Base-by-base conservation (phyloP, 2,329 filamentous ascomycete species). In the Diplodia mutila region DNA sequence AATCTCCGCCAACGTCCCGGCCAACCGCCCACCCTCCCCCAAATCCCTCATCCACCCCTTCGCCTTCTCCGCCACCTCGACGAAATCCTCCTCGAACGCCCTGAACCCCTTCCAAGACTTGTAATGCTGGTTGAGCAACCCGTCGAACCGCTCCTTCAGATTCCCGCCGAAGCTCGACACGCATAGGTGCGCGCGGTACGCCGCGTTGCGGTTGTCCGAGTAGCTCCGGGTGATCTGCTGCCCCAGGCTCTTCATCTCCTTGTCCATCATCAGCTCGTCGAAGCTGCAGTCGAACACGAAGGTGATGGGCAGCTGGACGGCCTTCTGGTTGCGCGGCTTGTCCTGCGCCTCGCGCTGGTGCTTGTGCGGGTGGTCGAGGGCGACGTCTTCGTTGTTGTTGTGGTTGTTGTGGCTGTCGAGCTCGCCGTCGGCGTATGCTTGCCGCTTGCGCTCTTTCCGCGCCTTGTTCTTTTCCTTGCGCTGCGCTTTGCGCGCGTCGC, bases 261-360 rank as follows among this genome's bases (percentile, higher is more conserved):
- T 90, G 46, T 94, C 91, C 61, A 85, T 85, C 95, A 99, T 99
- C 75, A 94, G 86, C 51, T 91, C 84, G 77, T 99, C 94, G 77
- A 96, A 99, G 71, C 91, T 89, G 80, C 94, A 98, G 81, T 99
- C 95, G 70, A 99, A 82, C 68, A 99, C 84, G 71, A 99, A 82
- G 0, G 92, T 87, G 25, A 98, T 82, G 1, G 94, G 93, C 0
- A 96, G 85, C 67, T 88, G 86, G 59, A 84, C 81, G 4, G 84
- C 80, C 23, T 73, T 78, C 65, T 71, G 72, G 49, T 16, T 73
- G 71, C 61, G 74, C 71, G n/a, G 37, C 66, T 59, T 48, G 52
- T 61, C 72, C 72, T 54, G 72, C 69, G 23, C 70, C 66, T 53
- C 66, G 51, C 42, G 72, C 70, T 57, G 70, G 69, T 63, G n/a